A percentile compares a stretch with the other conserved stretches of the same genome.
Evolutionary conservation across 2,329 filamentous ascomycete genomes (phyloP).

Genomic region (Hymenoscyphus occultus): DNA sequence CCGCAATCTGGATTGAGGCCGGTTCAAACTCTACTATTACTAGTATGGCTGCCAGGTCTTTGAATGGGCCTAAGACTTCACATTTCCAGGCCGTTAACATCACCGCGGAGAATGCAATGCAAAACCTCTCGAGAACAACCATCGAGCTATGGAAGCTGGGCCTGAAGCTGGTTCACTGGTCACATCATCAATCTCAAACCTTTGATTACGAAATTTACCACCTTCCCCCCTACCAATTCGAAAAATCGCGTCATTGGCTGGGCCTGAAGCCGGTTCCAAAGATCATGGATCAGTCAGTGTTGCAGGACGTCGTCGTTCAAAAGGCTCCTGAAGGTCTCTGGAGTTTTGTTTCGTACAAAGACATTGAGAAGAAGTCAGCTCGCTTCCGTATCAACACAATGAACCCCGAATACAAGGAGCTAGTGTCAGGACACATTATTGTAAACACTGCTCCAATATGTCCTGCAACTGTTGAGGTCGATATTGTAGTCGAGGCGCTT

Average conservation of each 20-base stretch:
- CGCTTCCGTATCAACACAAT: slow-evolving; percentile 5
- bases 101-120: not conserved
- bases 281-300: too few species aligned
- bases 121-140: slow-evolving; percentile 27
- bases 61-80: not conserved
- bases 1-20: slow-evolving; percentile 34
- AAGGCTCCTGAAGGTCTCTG: too few species aligned
- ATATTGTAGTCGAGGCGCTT: slow-evolving; percentile 1
- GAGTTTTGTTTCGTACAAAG: too few species aligned
- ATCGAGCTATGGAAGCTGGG: slow-evolving; percentile 34
- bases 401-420: not conserved
- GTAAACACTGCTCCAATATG: not conserved
- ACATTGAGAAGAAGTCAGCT: not conserved
- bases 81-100: not conserved
- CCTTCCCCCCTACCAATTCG: slow-evolving; percentile 25
- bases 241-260: too few species aligned
- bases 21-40: slow-evolving; percentile 25
- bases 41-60: not conserved
- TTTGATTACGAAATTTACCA: slow-evolving; percentile 21
- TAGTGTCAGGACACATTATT: not conserved
- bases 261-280: too few species aligned
- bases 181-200: slow-evolving; percentile 29
- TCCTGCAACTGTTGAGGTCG: not conserved
- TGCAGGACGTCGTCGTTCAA: too few species aligned
- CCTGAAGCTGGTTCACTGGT: slow-evolving; percentile 35